These are phyloP conservation scores for Brassica hybrid DNA, from an alignment of 441 rosid species.

Conservation along the genomic window DNA sequence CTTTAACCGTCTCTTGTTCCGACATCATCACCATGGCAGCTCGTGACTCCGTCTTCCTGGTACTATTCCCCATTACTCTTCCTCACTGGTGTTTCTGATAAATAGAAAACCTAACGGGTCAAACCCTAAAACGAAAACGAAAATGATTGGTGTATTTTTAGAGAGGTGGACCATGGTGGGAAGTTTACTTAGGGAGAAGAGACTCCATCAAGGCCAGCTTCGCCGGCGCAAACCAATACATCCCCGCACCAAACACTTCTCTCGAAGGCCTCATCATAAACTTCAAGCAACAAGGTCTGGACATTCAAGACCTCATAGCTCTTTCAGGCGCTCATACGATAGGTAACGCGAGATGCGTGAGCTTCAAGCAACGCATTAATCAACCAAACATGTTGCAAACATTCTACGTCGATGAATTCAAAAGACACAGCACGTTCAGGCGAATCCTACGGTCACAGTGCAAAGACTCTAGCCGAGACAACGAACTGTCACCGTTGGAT, in stretches of 20 bases:
- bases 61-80: no score
- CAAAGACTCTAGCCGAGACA: slow-evolving; percentile 56
- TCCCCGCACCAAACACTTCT: slow-evolving; percentile 82
- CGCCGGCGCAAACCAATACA: slow-evolving; percentile 66
- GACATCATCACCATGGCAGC: slow-evolving; percentile 77
- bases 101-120: no score
- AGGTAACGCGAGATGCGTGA: slow-evolving; percentile 73
- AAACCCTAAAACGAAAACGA: no score
- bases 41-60: slow-evolving; percentile 70
- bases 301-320: slow-evolving; percentile 62
- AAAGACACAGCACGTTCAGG: slow-evolving; percentile 60
- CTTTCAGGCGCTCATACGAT: slow-evolving; percentile 81
- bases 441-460: slow-evolving; percentile 61
- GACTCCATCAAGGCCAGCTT: slow-evolving; percentile 77
- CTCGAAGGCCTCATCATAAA: slow-evolving; percentile 63
- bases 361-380: slow-evolving; percentile 68
- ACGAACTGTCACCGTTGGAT: slow-evolving; percentile 64
- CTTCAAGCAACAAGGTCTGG: slow-evolving; percentile 67
- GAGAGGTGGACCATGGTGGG: slow-evolving; percentile 86
- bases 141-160: slow-evolving; percentile 15
- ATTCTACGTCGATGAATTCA: slow-evolving; percentile 53
- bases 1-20: slow-evolving; percentile 74
- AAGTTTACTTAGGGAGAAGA: slow-evolving; percentile 69
- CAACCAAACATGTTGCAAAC: slow-evolving; percentile 50
- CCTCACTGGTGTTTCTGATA: background rate